Evolutionary conservation across 495 filamentous ascomycete genomes (phyloP).

Genomic region (Xylaria flabelliformis): DNA sequence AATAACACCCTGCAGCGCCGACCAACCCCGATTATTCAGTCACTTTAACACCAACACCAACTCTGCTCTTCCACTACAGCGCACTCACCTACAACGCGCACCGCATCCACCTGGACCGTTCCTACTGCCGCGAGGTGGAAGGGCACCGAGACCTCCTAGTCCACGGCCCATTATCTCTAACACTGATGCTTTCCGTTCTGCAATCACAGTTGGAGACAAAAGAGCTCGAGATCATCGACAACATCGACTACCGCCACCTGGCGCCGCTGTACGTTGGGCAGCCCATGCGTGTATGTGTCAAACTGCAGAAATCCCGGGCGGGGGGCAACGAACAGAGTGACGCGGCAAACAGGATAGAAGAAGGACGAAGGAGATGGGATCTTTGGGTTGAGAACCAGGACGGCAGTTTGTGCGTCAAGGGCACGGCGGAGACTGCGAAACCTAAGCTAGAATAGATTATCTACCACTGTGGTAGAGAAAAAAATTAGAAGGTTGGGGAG

Average conservation of each 20-base stretch:
- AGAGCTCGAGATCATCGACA: conserved; percentile 23
- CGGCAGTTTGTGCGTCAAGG: conserved; percentile 67
- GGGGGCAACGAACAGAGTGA: not conserved
- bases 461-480: not conserved
- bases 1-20: conserved; percentile 30
- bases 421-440: conserved; percentile 40
- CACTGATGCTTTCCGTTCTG: conserved; percentile 72
- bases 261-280: conserved; percentile 80
- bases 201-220: conserved; percentile 51
- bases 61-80: conserved; percentile 82
- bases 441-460: no score
- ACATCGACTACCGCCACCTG: conserved; percentile 80
- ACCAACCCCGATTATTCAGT: conserved; percentile 62
- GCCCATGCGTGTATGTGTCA: conserved; percentile 63
- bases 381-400: conserved; percentile 69
- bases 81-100: conserved; percentile 88
- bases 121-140: conserved; percentile 72
- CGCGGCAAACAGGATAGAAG: conserved; percentile 12
- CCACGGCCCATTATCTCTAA: conserved; percentile 84
- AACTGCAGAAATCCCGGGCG: not conserved
- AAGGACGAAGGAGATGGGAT: conserved; percentile 51
- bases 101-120: conserved; percentile 78
- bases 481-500: not conserved
- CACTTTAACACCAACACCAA: conserved; percentile 64
- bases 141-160: conserved; percentile 77